Evolutionary conservation across 1,284 basidiomycete species (phyloP).

Genomic region (Cryptococcus sp.): DNA sequence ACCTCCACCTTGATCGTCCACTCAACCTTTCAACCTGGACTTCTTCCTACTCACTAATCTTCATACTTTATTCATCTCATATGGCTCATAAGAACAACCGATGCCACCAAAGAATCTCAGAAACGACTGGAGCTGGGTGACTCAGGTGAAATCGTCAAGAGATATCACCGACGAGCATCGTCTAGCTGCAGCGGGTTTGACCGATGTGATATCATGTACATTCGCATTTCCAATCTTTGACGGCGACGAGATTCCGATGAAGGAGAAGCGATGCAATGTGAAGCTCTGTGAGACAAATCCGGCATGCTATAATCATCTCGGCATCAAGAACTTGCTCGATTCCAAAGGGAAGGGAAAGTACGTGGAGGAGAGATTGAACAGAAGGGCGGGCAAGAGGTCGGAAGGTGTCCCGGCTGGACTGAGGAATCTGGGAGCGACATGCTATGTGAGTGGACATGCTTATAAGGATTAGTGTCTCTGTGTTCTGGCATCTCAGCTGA

Average conservation of each 20-base stretch:
- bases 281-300: constrained; percentile 64
- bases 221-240: constrained; percentile 2
- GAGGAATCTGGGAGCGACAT: constrained; percentile 89
- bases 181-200: neutral
- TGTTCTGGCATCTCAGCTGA: no score
- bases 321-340: constrained; percentile 57
- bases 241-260: neutral
- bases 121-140: neutral
- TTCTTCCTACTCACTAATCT: neutral
- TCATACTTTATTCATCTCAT: neutral
- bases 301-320: constrained; percentile 77
- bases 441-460: constrained; percentile 57
- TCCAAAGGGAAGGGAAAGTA: constrained; percentile 55
- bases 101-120: constrained; percentile 3
- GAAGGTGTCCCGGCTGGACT: constrained; percentile 66
- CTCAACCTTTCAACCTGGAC: neutral
- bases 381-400: constrained; percentile 52
- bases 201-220: neutral
- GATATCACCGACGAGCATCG: neutral
- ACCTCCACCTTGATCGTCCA: neutral
- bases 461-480: neutral
- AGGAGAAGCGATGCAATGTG: neutral
- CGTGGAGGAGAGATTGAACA: constrained; percentile 57
- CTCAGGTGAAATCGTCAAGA: neutral
- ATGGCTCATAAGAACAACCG: neutral